Evolutionary conservation across 129 eudicot species (phyloP).

Genomic region (Chrysanthemum makinoi): DNA sequence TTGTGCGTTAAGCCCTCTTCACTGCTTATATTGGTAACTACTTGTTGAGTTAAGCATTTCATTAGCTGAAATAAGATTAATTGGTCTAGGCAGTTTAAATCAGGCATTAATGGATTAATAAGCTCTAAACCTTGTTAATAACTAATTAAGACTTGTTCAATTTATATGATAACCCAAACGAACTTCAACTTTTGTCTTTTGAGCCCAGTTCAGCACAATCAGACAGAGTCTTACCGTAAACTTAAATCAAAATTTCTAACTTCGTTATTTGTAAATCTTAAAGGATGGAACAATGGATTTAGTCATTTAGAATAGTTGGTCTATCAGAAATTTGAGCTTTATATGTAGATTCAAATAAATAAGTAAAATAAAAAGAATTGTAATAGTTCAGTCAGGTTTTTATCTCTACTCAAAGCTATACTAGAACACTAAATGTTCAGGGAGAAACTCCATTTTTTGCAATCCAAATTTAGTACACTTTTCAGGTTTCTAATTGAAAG

Average conservation of each 20-base stretch:
- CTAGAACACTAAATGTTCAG: neutral
- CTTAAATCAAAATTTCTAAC: neutral
- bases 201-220: no score
- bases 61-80: constrained; percentile 4
- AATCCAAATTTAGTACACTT: constrained; percentile 1
- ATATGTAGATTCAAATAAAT: no score
- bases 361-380: neutral
- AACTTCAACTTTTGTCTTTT: no score
- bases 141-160: no score
- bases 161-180: no score
- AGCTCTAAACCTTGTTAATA: neutral
- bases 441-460: constrained; percentile 6
- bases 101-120: neutral
- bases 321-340: no score
- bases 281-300: constrained; percentile 3
- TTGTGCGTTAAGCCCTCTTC: neutral
- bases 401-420: constrained; percentile 1
- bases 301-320: neutral
- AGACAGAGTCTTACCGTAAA: neutral
- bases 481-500: neutral
- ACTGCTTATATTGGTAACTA: neutral
- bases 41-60: constrained; percentile 1
- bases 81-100: neutral
- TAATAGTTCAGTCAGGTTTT: constrained; percentile 7
- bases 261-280: neutral